Evolutionary conservation across 495 filamentous ascomycete genomes (phyloP).

Genomic region (Penicillium tannophilum): DNA sequence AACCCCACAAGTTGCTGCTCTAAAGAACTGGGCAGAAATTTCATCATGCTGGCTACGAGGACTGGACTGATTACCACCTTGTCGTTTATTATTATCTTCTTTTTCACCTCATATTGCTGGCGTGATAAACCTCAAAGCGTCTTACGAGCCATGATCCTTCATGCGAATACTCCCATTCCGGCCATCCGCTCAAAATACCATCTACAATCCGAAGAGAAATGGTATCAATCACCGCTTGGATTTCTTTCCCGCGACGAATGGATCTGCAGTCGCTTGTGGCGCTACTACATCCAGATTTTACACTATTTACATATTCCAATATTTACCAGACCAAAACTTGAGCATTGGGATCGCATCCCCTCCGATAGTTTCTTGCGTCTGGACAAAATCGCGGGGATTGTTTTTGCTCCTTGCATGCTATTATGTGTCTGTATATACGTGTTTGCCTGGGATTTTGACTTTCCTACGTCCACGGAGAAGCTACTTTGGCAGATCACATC

Average conservation of each 20-base stretch:
- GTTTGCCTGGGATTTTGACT: constrained; percentile 32
- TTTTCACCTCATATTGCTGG: constrained; percentile 46
- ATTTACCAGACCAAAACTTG: constrained; percentile 12
- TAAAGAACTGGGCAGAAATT: constrained; percentile 15
- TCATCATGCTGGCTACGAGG: constrained; percentile 12
- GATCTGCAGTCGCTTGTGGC: constrained; percentile 21
- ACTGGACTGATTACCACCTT: constrained; percentile 46
- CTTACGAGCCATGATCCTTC: constrained; percentile 22
- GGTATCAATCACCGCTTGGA: constrained; percentile 26
- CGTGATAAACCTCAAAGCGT: constrained; percentile 43
- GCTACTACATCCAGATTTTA: constrained; percentile 22
- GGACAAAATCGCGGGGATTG: constrained; percentile 12
- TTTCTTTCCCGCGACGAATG: constrained; percentile 27
- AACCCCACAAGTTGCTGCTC: not conserved
- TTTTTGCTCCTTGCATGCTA: constrained; percentile 22
- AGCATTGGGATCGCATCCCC: constrained; percentile 25
- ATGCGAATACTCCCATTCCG: not conserved
- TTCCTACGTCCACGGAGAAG: constrained; percentile 25
- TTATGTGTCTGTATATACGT: too few relatives aligned
- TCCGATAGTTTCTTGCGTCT: constrained; percentile 14
- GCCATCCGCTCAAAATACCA: not conserved
- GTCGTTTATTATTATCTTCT: constrained; percentile 40
- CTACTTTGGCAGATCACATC: constrained; percentile 31
- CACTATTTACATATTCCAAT: constrained; percentile 21
- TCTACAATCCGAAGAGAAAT: not conserved